Base-by-base conservation (phyloP, 352 stramenopile genomes). In the Elongisporangium undulatum region DNA sequence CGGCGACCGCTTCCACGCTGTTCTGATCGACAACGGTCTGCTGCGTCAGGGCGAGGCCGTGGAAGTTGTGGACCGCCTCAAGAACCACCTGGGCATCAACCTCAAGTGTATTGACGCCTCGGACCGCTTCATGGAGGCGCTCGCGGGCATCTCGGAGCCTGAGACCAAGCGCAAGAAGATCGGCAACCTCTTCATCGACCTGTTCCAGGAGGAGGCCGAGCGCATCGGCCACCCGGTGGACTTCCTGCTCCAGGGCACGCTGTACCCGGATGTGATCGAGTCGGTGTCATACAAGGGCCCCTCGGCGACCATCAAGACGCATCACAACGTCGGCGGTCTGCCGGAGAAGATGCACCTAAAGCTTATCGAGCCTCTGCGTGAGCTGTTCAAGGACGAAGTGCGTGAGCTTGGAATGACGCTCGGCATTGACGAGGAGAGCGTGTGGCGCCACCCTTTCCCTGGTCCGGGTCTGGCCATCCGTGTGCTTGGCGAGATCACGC, bases 221-320 rank as follows among this genome's bases (percentile, higher is more conserved):
- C 74, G 77, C 57, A 94, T 97, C 51, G 83, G 79, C 67, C 82
- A 95, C 71, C 62, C 75, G 16, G 88, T 96, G 29, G 82, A 99
- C 64, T 99, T 92, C 59, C 67, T 99, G 61, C 85, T 99, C 26
- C 97, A 99, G 72, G 98, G 98, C 55, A 99, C 98, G 34, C 75
- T 99, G 21, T 99, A 99, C 74, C 97, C 98, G 20, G 98, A 99
- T 75, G 97, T 99, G 58, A 99, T 99, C 75, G 98, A 99, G 75
- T 98, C 85, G 66, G 92, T 99, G 56, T 98, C 92, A 51, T 99
- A 99, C 92, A 99, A 99, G 79, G 87, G 97, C 22, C 96, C 96
- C 10, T 98, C 87, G 21, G 97, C 97, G 21, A 99, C 96, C 38
- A 99, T 99, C 77, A 99, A 99, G 85, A 99, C 96, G 39, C 98